A percentile compares a stretch with the other conserved stretches of the same genome.
Conservation (phyloP, 1,139 yeast species). For the Chernovozyma sophiae-reginae region DNA sequence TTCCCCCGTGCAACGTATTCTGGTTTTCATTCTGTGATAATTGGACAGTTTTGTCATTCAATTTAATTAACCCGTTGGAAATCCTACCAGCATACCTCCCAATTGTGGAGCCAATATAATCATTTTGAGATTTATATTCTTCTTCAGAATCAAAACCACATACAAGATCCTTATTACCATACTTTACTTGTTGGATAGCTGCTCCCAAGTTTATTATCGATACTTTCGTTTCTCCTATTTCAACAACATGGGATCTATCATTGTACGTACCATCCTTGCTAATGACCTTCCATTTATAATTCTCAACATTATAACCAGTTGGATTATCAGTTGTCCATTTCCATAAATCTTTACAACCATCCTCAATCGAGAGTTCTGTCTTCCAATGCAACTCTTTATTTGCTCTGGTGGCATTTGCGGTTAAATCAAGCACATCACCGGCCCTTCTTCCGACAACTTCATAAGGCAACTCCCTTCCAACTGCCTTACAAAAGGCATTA, state of each 20-base stretch:
- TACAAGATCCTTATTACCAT: constrained; percentile 31
- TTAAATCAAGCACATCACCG: constrained; percentile 77
- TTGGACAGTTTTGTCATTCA: constrained; percentile 37
- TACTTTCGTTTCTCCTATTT: constrained; percentile 32
- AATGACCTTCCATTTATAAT: constrained; percentile 33
- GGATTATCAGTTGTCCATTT: constrained; percentile 73
- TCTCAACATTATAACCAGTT: constrained; percentile 49
- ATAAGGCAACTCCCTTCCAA: constrained; percentile 64
- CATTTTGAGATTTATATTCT: constrained; percentile 37
- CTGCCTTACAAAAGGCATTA: constrained; percentile 62
- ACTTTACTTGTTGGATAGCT: constrained; percentile 38
- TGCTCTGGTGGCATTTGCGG: constrained; percentile 71
- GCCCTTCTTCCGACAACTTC: constrained; percentile 63
- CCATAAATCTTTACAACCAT: constrained; percentile 75
- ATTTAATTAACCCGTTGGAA: constrained; percentile 37
- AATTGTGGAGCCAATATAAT: constrained; percentile 58
- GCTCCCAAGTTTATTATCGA: constrained; percentile 52
- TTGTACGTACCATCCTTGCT: constrained; percentile 17
- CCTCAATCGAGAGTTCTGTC: constrained; percentile 52
- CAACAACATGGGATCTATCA: constrained; percentile 42
- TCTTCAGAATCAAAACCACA: constrained; percentile 31
- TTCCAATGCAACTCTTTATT: constrained; percentile 63
- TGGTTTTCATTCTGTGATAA: constrained; percentile 41
- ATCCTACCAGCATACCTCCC: constrained; percentile 67
- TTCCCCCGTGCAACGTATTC: constrained; percentile 52